Conservation (phyloP, 768 basidiomycete genomes). For the Cystofilobasidium macerans region DNA sequence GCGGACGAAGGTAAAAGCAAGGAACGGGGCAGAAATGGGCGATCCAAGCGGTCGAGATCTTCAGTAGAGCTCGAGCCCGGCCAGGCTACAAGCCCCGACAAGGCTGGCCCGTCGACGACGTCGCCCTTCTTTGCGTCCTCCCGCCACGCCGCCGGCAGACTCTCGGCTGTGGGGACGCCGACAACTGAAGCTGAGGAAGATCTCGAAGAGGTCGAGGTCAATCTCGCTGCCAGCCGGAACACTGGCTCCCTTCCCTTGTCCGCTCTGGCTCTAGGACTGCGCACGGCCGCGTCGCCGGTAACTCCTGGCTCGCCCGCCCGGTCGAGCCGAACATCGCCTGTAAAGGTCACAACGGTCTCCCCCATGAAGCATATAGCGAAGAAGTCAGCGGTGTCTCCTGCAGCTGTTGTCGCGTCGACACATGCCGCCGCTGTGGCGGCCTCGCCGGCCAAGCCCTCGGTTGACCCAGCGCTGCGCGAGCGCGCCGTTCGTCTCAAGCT, state of each 20-base stretch:
- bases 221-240: neutral
- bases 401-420: no score
- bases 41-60: no score
- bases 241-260: neutral
- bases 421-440: no score
- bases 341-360: no score
- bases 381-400: no score
- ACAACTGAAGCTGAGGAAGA: neutral
- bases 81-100: neutral
- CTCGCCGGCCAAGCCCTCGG: neutral
- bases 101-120: neutral
- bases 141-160: neutral
- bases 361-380: no score
- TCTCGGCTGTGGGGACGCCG: neutral
- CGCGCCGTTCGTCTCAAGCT: conserved; percentile 15
- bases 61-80: no score
- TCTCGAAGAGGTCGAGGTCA: neutral
- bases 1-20: no score
- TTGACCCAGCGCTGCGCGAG: conserved; percentile 7
- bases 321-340: no score
- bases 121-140: neutral
- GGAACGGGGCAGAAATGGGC: no score
- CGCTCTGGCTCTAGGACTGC: neutral
- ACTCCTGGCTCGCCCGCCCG: neutral
- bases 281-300: neutral